These are phyloP conservation scores for Beverwykella pulmonaria DNA, from an alignment of 495 filamentous ascomycete genomes.

Conservation along the genomic window DNA sequence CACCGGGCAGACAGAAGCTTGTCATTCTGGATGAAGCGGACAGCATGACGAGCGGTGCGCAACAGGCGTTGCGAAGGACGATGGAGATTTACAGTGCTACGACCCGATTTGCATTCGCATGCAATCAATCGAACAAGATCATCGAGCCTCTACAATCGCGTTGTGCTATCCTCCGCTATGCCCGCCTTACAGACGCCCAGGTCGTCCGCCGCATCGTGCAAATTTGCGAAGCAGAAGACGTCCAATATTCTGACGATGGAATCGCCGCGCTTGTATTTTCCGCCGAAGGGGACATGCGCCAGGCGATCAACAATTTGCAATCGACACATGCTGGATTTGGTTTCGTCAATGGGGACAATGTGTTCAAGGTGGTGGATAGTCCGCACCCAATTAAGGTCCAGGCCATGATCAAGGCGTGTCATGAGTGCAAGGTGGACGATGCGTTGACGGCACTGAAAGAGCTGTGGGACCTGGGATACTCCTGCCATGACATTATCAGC, in stretches of 20 bases:
- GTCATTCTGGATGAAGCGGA: slow-evolving; percentile 98
- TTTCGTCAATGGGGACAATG: slow-evolving; percentile 95
- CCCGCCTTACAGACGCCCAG: slow-evolving; percentile 87
- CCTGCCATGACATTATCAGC: slow-evolving; percentile 94
- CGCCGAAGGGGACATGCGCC: slow-evolving; percentile 97
- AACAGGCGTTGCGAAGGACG: slow-evolving; percentile 91
- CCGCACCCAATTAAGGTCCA: slow-evolving; percentile 98
- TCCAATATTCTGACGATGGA: slow-evolving; percentile 86
- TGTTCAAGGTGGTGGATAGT: slow-evolving; percentile 96
- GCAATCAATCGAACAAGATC: slow-evolving; percentile 99
- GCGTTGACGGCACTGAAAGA: slow-evolving; percentile 87
- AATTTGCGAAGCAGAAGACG: slow-evolving; percentile 80
- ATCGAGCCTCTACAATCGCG: slow-evolving; percentile 97
- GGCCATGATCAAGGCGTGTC: slow-evolving; percentile 95
- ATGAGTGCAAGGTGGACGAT: slow-evolving; percentile 84
- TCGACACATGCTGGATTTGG: slow-evolving; percentile 95
- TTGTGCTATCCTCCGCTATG: slow-evolving; percentile 94
- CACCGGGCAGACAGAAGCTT: slow-evolving; percentile 86
- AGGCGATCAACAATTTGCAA: slow-evolving; percentile 98
- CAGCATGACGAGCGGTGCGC: slow-evolving; percentile 91
- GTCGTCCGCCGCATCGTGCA: slow-evolving; percentile 87
- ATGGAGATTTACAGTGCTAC: slow-evolving; percentile 99
- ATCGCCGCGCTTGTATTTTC: slow-evolving; percentile 94
- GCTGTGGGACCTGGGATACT: slow-evolving; percentile 92
- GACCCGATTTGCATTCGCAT: slow-evolving; percentile 96